Evolutionary conservation across 768 basidiomycete genomes (phyloP).

Genomic region (Russula sp.): DNA sequence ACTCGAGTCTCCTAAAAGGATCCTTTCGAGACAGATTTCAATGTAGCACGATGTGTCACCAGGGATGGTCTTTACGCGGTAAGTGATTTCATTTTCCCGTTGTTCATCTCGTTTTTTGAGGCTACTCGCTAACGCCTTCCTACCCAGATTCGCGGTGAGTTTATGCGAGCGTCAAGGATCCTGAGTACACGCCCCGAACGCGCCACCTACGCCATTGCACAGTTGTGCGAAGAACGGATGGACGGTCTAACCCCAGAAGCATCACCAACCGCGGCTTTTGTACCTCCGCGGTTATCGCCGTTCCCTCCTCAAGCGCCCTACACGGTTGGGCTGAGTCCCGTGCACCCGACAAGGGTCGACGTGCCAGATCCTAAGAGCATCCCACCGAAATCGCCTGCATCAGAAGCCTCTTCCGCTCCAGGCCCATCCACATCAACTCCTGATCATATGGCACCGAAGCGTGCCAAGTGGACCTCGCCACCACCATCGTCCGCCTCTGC

Average conservation of each 20-base stretch:
- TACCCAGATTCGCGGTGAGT: slow-evolving; percentile 89
- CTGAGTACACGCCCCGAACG: slow-evolving; percentile 72
- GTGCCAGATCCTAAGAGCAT: slow-evolving; percentile 32
- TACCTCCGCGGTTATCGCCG: slow-evolving; percentile 38
- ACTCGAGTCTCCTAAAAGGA: slow-evolving; percentile 46
- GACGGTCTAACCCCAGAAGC: slow-evolving; percentile 50
- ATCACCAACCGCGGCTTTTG: slow-evolving; percentile 35
- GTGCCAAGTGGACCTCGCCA: slow-evolving; percentile 79
- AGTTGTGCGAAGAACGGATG: slow-evolving; percentile 87
- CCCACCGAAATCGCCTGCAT: slow-evolving; percentile 34
- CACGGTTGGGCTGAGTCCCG: slow-evolving; percentile 53
- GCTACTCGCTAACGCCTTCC: slow-evolving; percentile 7
- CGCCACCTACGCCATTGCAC: slow-evolving; percentile 73
- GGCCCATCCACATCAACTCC: slow-evolving; percentile 23
- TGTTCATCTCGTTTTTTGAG: background rate
- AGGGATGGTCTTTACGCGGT: slow-evolving; percentile 94
- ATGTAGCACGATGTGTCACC: slow-evolving; percentile 94
- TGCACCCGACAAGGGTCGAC: slow-evolving; percentile 39
- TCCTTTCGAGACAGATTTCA: slow-evolving; percentile 94
- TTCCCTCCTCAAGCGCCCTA: slow-evolving; percentile 65
- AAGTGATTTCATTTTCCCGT: slow-evolving; percentile 23
- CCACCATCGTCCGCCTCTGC: slow-evolving; percentile 71
- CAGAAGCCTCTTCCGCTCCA: slow-evolving; percentile 16
- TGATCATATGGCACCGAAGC: slow-evolving; percentile 73
- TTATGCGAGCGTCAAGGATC: slow-evolving; percentile 92